Percentiles rank a stretch among this genome's conserved stretches.
Evolutionary conservation across 1,284 basidiomycete genomes (phyloP).

Genomic region (Ceratobasidium theobromae): DNA sequence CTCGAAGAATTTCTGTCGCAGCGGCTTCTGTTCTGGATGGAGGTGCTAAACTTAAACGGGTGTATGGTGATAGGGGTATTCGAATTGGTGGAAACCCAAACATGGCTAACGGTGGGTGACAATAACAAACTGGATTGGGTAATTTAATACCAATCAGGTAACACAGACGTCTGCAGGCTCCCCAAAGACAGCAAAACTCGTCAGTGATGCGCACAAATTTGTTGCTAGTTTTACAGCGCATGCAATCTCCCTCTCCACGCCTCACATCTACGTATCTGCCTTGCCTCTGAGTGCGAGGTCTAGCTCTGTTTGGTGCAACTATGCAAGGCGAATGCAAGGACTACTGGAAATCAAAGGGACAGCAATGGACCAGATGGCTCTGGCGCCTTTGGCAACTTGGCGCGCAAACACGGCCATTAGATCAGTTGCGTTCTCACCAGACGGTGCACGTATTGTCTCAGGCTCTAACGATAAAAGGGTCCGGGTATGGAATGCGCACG

Average conservation of each 20-base stretch:
- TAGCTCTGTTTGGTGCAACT: not conserved
- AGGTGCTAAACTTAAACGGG: not conserved
- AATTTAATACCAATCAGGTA: not conserved
- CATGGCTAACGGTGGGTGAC: not conserved
- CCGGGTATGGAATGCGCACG: too few relatives aligned
- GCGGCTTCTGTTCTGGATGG: not conserved
- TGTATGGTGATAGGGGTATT: not conserved
- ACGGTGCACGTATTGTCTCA: too few relatives aligned
- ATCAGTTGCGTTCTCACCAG: too few relatives aligned
- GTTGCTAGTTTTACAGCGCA: not conserved
- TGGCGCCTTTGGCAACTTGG: not conserved
- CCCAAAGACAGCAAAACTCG: not conserved
- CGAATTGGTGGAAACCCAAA: not conserved
- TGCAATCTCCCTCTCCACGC: not conserved
- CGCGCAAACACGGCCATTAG: not conserved
- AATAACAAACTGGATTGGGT: not conserved
- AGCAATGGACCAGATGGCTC: not conserved
- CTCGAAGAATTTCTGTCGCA: not conserved
- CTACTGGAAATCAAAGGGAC: not conserved
- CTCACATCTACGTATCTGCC: not conserved
- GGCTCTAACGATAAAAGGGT: too few relatives aligned
- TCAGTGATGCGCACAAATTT: not conserved
- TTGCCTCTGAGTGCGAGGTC: not conserved
- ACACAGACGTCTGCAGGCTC: not conserved
- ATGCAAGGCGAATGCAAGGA: not conserved